Conservation (phyloP, 345 rosid genomes). For the Hypericum androsaemum region DNA sequence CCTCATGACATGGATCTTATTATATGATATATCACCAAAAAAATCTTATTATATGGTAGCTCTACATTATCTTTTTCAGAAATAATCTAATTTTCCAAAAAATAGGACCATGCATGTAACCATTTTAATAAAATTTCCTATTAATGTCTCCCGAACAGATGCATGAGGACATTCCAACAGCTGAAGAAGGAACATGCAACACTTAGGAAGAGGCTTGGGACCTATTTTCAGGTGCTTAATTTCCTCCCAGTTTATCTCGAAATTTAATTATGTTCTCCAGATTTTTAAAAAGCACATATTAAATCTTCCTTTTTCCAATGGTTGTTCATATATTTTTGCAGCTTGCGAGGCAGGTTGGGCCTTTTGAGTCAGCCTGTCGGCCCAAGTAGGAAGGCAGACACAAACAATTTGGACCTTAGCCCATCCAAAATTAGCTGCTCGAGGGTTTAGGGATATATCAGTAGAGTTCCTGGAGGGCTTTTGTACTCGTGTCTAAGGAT, state of each 20-base stretch:
- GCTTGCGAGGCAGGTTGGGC: constrained; percentile 81
- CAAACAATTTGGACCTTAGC: background rate
- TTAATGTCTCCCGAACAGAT: constrained; percentile 28
- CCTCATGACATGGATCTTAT: too few species aligned
- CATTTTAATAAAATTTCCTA: background rate
- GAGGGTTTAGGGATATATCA: too few species aligned
- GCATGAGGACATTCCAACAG: constrained; percentile 69
- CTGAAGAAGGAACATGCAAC: constrained; percentile 73
- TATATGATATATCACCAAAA: too few species aligned
- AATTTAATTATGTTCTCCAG: too few species aligned
- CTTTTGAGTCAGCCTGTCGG: constrained; percentile 45
- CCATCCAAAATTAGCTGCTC: background rate
- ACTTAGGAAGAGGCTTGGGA: constrained; percentile 66
- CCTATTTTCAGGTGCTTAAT: constrained; percentile 62
- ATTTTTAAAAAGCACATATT: too few species aligned
- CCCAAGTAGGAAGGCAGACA: constrained; percentile 26
- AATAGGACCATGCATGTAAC: too few species aligned
- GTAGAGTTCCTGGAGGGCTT: too few species aligned
- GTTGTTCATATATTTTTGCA: constrained; percentile 14
- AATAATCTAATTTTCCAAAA: too few species aligned
- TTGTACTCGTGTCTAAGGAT: too few species aligned
- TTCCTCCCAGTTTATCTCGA: background rate
- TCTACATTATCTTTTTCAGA: too few species aligned
- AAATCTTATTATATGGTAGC: too few species aligned
- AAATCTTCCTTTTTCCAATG: background rate